A percentile compares a stretch with the other conserved stretches of the same genome.
phyloP scores from a whole-genome alignment of 192 early-diverging fungal species.

The Diversispora eburnea region DNA sequence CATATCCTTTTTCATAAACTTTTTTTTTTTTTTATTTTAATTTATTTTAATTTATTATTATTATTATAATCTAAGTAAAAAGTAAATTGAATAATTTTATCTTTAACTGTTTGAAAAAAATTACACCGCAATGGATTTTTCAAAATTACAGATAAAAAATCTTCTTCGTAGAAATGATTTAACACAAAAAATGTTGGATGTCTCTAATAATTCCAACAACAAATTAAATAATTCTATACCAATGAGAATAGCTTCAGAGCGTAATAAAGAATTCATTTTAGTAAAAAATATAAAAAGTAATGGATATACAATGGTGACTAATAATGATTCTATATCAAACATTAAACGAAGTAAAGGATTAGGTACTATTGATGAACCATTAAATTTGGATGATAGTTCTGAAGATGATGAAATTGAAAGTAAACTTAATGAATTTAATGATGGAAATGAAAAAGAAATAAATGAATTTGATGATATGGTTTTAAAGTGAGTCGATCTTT shows the following conservation, averaged over 20 bases:
- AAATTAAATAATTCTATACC: slow-evolving; percentile 35
- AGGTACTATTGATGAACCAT: slow-evolving; percentile 31
- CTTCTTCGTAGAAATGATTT: slow-evolving; percentile 80
- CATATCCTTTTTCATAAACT: slow-evolving; percentile 22
- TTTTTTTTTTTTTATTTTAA: not conserved
- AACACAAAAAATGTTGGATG: slow-evolving; percentile 65
- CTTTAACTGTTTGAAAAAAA: no score
- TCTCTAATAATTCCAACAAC: slow-evolving; percentile 41
- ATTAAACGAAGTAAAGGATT: slow-evolving; percentile 6
- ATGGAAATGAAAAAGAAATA: slow-evolving; percentile 37
- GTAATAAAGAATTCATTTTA: slow-evolving; percentile 78
- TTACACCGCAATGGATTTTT: slow-evolving; percentile 81
- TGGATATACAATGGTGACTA: slow-evolving; percentile 66
- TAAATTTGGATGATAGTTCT: slow-evolving; percentile 30
- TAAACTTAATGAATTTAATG: slow-evolving; percentile 23
- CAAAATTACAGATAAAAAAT: slow-evolving; percentile 80
- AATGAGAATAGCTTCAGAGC: slow-evolving; percentile 74
- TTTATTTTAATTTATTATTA: not conserved
- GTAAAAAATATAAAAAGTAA: slow-evolving; percentile 74
- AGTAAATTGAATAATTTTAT: no score
- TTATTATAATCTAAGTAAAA: not conserved
- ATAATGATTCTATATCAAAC: slow-evolving; percentile 22
- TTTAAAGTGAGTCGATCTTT: no score
- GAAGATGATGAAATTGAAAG: slow-evolving; percentile 24
- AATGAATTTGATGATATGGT: not conserved